Evolutionary conservation across 106 monocot species (phyloP).

Genomic region (Hemerocallis citrina): DNA sequence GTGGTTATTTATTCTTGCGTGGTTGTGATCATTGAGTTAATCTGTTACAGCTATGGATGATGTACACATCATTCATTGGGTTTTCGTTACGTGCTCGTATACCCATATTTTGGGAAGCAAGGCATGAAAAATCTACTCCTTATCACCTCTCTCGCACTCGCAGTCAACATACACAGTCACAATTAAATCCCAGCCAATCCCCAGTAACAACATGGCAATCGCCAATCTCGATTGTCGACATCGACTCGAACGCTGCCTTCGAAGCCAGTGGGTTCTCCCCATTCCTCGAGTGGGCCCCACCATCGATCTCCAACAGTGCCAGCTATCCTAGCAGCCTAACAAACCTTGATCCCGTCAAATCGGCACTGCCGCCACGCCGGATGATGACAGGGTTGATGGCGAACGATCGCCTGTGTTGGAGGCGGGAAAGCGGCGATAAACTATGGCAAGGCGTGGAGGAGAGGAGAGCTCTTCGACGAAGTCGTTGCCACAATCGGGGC

Average conservation of each 20-base stretch:
- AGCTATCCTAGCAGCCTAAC: conserved; percentile 41
- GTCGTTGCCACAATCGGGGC: conserved; percentile 30
- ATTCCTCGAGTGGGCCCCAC: conserved; percentile 7
- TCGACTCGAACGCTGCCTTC: conserved; percentile 34
- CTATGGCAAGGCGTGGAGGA: conserved; percentile 6
- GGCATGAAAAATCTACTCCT: too few species aligned
- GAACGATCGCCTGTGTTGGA: conserved; percentile 14
- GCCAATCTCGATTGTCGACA: conserved; percentile 29
- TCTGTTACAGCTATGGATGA: too few species aligned
- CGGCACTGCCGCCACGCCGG: conserved; percentile 12
- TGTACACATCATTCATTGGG: too few species aligned
- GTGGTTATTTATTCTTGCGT: too few species aligned
- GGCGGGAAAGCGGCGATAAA: not conserved
- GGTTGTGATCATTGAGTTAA: too few species aligned
- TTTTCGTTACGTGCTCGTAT: too few species aligned
- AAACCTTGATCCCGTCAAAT: conserved; percentile 42
- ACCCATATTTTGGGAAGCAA: too few species aligned
- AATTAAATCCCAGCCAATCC: too few species aligned
- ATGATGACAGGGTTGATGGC: conserved; percentile 33
- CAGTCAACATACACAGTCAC: too few species aligned
- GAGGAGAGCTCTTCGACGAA: conserved; percentile 32
- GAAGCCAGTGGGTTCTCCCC: conserved; percentile 30
- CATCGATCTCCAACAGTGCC: conserved; percentile 29
- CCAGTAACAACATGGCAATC: conserved; percentile 11
- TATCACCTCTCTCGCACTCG: too few species aligned